A percentile compares a stretch with the other conserved stretches of the same genome.
Evolutionary conservation across 129 eudicot species (phyloP).

Genomic region (Scalesia atractyloides): DNA sequence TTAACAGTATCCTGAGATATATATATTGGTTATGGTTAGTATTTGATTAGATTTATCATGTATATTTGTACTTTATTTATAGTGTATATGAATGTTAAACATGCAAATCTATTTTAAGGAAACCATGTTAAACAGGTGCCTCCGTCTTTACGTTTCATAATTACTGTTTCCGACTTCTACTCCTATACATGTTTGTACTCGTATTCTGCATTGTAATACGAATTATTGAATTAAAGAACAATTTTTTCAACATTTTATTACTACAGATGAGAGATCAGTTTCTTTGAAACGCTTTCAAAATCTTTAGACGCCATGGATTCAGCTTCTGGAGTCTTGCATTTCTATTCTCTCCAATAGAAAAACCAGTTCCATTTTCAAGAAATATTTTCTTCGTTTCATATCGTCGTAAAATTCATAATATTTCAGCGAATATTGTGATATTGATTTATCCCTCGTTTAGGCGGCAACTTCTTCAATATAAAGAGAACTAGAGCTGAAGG

Average conservation of each 20-base stretch:
- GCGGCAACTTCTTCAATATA: constrained; percentile 89
- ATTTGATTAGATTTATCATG: too few species aligned
- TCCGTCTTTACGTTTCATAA: background rate
- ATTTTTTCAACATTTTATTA: background rate
- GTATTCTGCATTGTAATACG: background rate
- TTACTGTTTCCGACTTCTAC: background rate
- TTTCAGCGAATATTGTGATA: constrained; percentile 73
- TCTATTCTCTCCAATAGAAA: constrained; percentile 6
- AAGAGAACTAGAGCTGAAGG: constrained; percentile 86
- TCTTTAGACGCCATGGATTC: constrained; percentile 19
- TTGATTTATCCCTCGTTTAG: constrained; percentile 81
- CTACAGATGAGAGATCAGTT: constrained; percentile 12
- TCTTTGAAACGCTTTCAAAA: background rate
- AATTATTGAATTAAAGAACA: constrained; percentile 12
- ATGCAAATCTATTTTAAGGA: background rate
- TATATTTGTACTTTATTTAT: too few species aligned
- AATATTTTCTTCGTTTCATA: background rate
- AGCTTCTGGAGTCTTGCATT: constrained; percentile 19
- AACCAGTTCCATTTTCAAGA: constrained; percentile 11
- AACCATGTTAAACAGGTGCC: background rate
- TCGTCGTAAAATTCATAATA: background rate
- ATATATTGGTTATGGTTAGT: too few species aligned
- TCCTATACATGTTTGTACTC: background rate
- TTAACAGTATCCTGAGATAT: too few species aligned
- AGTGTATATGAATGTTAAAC: too few species aligned